These are phyloP conservation scores for Phytopythium ostracodes DNA, from an alignment of 352 stramenopile species.

Conservation along the genomic window DNA sequence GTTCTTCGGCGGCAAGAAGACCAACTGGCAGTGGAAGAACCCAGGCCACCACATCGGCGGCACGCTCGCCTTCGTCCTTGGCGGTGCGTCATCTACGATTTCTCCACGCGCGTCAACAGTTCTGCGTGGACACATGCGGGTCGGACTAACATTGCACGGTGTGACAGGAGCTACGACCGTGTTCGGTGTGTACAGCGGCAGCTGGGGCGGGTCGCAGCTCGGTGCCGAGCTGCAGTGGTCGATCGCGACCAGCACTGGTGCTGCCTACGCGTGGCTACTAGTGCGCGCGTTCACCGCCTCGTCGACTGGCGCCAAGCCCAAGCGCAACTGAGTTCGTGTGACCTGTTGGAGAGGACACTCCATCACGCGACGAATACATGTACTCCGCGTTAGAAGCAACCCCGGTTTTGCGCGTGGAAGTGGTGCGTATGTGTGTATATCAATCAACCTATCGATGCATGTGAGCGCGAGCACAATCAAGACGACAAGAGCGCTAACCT, in stretches of 20 bases:
- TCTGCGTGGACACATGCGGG: neutral
- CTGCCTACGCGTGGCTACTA: constrained; percentile 42
- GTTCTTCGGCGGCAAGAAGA: constrained; percentile 50
- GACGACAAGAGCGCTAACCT: too few relatives aligned
- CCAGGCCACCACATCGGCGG: constrained; percentile 52
- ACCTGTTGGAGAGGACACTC: too few relatives aligned
- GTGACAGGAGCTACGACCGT: constrained; percentile 25
- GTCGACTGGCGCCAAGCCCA: constrained; percentile 8
- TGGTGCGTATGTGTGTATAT: neutral
- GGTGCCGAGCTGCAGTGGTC: constrained; percentile 44
- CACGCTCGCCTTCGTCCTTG: constrained; percentile 42
- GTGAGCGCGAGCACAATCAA: neutral
- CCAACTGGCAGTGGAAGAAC: constrained; percentile 72
- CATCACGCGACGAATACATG: too few relatives aligned
- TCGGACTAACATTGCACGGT: too few relatives aligned
- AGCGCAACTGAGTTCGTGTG: constrained; percentile 5
- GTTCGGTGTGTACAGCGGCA: constrained; percentile 51
- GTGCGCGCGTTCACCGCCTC: constrained; percentile 29
- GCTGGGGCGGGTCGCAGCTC: constrained; percentile 39
- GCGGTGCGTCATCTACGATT: constrained; percentile 29
- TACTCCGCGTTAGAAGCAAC: too few relatives aligned
- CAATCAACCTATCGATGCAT: neutral
- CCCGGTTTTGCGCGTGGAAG: too few relatives aligned
- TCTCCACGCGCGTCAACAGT: neutral
- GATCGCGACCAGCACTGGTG: constrained; percentile 28